phyloP scores from a whole-genome alignment of 2,329 filamentous ascomycete species.

The Drechslerella coelobrocha region DNA sequence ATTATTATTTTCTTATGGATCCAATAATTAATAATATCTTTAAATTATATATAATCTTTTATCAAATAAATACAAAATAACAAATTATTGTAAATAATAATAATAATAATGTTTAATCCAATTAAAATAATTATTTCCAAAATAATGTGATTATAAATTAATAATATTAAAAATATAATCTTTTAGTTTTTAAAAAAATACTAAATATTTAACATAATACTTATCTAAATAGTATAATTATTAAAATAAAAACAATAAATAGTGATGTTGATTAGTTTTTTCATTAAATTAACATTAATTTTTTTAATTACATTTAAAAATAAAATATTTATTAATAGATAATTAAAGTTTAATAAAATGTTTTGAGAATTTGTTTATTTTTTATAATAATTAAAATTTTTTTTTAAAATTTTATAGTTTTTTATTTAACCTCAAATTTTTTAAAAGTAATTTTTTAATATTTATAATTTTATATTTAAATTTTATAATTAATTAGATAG shows the following conservation, averaged over 20 bases:
- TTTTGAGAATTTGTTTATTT: too few relatives aligned
- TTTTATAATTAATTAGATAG: too few relatives aligned
- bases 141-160: too few relatives aligned
- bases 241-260: too few relatives aligned
- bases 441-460: slow-evolving; percentile 15
- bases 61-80: slow-evolving; percentile 4
- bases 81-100: slow-evolving; percentile 11
- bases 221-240: too few relatives aligned
- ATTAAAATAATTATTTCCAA: too few relatives aligned
- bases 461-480: slow-evolving; percentile 7
- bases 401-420: too few relatives aligned
- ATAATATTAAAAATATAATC: slow-evolving; percentile 11
- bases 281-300: too few relatives aligned
- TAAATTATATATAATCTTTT: slow-evolving; percentile 7
- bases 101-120: slow-evolving; percentile 10
- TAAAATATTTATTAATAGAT: slow-evolving; percentile 11
- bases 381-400: too few relatives aligned
- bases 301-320: too few relatives aligned
- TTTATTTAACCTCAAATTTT: too few relatives aligned
- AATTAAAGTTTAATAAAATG: too few relatives aligned
- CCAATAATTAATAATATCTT: slow-evolving; percentile 1
- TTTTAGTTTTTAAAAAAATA: slow-evolving; percentile 1
- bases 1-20: not conserved
- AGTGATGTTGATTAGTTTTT: slow-evolving; percentile 2
- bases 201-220: not conserved